Base-by-base conservation (phyloP, 768 basidiomycete genomes). In the Suillus sp. region DNA sequence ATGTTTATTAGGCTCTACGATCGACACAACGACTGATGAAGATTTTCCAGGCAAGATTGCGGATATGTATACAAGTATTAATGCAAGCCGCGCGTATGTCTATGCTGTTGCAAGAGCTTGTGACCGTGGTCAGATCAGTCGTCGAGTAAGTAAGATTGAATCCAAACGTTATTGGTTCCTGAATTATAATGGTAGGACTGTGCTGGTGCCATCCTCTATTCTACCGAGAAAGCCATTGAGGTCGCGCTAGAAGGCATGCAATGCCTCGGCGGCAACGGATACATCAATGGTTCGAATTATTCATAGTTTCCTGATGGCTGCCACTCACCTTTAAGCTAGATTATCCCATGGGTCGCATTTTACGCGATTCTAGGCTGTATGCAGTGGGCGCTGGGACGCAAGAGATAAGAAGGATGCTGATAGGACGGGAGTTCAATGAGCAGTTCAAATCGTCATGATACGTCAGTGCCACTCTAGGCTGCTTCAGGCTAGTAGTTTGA, bases 381-480 rank as follows among this genome's bases (percentile, higher is more conserved):
- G 88, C 92, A 30, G 95, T 98, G 63, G 96, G 96, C 32, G 96
- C 96, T n/a, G 96, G 96, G 20, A 95, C 95, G 27, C 96, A 97
- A 74, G 95, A 96, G 79, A 95, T 97, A 61, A 80, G 95, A 67
- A 83, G 95, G 63, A 96, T 96, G 94, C 77, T 96, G 63, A 96
- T 97, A 63, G 95, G 95, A 37, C 82, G 95, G 65, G 95, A 94
- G 72, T 95, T 97, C 77, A 97, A 96, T 71, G 81, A 89, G 65
- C 83, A 92, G 71, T 78, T 86, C 65, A 74, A 73, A 68, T 69
- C 69, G 11, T 38, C 55, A 54, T 75, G 67, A 59, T 25, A 64
- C 27, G 27, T 27, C 35, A 18, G 27, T 18, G 35, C 0, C 32
- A 11, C 10, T 34, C 20, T 11, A n/a, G 20, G 30, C 32, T 54